Conservation (phyloP, 2,329 filamentous ascomycete genomes). For the Cordyceps fumosorosea region DNA sequence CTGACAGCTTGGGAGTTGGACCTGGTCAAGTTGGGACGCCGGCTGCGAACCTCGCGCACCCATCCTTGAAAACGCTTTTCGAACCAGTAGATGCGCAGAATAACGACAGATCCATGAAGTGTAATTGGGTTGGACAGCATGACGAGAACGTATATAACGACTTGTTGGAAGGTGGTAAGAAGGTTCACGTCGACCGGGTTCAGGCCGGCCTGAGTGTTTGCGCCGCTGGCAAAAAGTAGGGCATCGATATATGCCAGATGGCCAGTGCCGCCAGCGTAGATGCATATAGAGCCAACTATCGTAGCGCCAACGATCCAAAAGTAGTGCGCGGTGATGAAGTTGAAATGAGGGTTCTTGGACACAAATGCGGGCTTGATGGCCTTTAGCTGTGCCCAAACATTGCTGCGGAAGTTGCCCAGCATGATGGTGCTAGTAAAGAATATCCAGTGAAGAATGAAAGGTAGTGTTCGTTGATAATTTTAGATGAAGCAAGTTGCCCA, state of each 20-base stretch:
- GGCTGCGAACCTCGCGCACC: conserved; percentile 62
- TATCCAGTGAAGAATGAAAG: background rate
- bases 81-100: conserved; percentile 94
- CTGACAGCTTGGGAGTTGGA: conserved; percentile 45
- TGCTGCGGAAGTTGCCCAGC: conserved; percentile 28
- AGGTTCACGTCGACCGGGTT: conserved; percentile 70
- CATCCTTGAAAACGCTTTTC: conserved; percentile 90
- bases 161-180: conserved; percentile 65
- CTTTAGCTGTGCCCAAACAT: conserved; percentile 37
- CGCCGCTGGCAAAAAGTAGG: conserved; percentile 78
- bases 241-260: conserved; percentile 75
- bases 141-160: conserved; percentile 63
- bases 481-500: background rate
- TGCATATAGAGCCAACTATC: conserved; percentile 67
- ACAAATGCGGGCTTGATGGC: conserved; percentile 50
- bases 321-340: conserved; percentile 79
- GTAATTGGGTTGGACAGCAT: conserved; percentile 78
- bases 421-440: conserved; percentile 16
- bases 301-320: conserved; percentile 71
- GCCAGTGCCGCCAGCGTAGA: conserved; percentile 56
- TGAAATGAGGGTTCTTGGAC: conserved; percentile 60
- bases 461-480: background rate
- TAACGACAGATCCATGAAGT: conserved; percentile 80
- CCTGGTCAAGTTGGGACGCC: conserved; percentile 59
- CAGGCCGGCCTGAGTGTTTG: conserved; percentile 85